A percentile compares a stretch with the other conserved stretches of the same genome.
Conservation (phyloP, 1,139 yeast species). For the Martiniozyma asiatica region DNA sequence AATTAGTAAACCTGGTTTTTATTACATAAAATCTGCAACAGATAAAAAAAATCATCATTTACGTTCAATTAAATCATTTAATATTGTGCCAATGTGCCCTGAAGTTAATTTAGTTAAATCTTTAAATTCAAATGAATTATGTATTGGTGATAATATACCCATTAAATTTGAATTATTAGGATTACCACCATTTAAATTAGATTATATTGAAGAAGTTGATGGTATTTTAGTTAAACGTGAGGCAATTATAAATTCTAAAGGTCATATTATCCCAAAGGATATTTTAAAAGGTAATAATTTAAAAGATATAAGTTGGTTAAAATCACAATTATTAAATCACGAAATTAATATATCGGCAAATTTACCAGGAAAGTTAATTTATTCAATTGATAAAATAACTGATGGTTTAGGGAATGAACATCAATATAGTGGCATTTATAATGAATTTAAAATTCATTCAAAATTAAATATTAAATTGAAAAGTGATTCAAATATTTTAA, state of each 20-base stretch:
- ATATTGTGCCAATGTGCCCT: constrained; percentile 71
- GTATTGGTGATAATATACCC: constrained; percentile 46
- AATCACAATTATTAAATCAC: too few relatives aligned
- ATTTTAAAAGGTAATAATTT: constrained; percentile 3
- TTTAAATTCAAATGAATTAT: constrained; percentile 29
- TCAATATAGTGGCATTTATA: constrained; percentile 41
- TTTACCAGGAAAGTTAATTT: constrained; percentile 51
- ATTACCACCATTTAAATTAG: constrained; percentile 61
- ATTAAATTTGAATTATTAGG: constrained; percentile 45
- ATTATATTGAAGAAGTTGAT: constrained; percentile 45
- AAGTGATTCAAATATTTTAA: constrained; percentile 32
- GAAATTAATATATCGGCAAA: too few relatives aligned
- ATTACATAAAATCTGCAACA: constrained; percentile 50
- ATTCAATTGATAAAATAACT: constrained; percentile 51
- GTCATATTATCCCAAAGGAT: constrained; percentile 20
- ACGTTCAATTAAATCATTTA: constrained; percentile 50
- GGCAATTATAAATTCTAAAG: too few relatives aligned
- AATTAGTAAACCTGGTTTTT: constrained; percentile 57
- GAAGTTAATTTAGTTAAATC: constrained; percentile 29
- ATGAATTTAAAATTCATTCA: constrained; percentile 46
- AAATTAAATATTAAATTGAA: constrained; percentile 29
- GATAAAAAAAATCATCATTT: constrained; percentile 58
- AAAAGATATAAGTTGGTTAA: constrained; percentile 47
- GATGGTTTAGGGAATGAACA: constrained; percentile 70
- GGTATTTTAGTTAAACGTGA: constrained; percentile 25